phyloP scores from a whole-genome alignment of 768 basidiomycete genomes.

The Lactarius vividus region DNA sequence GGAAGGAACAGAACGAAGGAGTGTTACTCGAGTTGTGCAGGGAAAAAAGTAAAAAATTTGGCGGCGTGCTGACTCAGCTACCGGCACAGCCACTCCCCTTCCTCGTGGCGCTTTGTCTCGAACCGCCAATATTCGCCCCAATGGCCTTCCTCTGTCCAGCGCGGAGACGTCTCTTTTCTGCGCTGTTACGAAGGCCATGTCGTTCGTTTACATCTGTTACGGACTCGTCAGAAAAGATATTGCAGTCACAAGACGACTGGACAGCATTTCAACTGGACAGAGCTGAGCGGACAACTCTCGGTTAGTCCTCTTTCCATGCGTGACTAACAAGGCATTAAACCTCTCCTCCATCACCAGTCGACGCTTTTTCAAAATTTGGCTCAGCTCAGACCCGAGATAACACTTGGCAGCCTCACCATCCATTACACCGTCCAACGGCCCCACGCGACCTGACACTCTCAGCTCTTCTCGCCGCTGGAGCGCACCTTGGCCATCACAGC shows the following conservation, averaged over 20 bases:
- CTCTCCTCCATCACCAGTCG: slow-evolving; percentile 33
- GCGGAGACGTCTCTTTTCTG: slow-evolving; percentile 10
- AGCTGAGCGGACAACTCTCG: slow-evolving; percentile 51
- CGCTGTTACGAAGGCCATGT: slow-evolving; percentile 1
- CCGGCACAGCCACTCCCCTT: neutral
- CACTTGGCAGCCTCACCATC: slow-evolving; percentile 70
- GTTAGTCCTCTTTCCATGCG: slow-evolving; percentile 37
- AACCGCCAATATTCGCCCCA: neutral
- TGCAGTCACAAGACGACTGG: slow-evolving; percentile 64
- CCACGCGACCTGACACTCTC: slow-evolving; percentile 75
- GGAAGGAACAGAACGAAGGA: slow-evolving; percentile 32
- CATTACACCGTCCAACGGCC: slow-evolving; percentile 56
- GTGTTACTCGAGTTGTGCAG: slow-evolving; percentile 31
- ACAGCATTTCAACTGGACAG: slow-evolving; percentile 56
- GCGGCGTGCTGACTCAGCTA: slow-evolving; percentile 9
- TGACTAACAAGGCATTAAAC: slow-evolving; percentile 19
- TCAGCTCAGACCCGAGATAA: slow-evolving; percentile 69
- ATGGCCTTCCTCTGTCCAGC: slow-evolving; percentile 30
- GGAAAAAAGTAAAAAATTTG: slow-evolving; percentile 7
- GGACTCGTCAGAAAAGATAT: slow-evolving; percentile 12
- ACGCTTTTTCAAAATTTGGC: slow-evolving; percentile 60
- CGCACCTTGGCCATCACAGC: slow-evolving; percentile 88
- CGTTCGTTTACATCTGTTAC: slow-evolving; percentile 24
- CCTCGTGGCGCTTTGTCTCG: slow-evolving; percentile 1
- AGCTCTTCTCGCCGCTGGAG: slow-evolving; percentile 87